Conservation (phyloP, 331 rosid genomes). For the Acacia concinna region DNA sequence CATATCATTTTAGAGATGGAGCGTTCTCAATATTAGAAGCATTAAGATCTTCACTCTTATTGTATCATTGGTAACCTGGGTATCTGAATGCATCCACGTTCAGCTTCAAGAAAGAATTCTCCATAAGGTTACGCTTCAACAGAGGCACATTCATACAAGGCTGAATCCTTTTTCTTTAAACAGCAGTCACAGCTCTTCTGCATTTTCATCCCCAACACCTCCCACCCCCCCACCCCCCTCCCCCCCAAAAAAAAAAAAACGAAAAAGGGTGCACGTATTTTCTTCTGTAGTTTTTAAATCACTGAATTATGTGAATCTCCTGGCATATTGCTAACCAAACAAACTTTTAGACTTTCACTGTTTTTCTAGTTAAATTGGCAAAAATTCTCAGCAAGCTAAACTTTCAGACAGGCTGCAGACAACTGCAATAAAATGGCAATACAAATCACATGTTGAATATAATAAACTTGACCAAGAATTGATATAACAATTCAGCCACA, state of each 20-base stretch:
- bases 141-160: not conserved
- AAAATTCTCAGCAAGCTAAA: slow-evolving; percentile 8
- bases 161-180: not conserved
- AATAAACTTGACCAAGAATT: not conserved
- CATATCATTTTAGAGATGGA: not conserved
- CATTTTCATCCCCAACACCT: not conserved
- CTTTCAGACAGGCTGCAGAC: not conserved
- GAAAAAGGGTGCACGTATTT: not conserved
- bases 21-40: not conserved
- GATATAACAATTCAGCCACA: not conserved
- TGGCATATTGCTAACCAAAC: not conserved
- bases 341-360: not conserved
- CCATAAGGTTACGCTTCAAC: not conserved
- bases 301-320: not conserved
- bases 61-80: not conserved
- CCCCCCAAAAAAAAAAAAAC: not conserved
- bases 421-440: slow-evolving; percentile 4
- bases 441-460: not conserved
- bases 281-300: not conserved
- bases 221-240: not conserved
- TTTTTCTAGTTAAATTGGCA: too few species aligned
- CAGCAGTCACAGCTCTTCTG: not conserved
- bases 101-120: not conserved
- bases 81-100: not conserved
- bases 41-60: not conserved